Percentiles rank a stretch among this genome's conserved stretches.
Evolutionary conservation across 352 stramenopile genomes (phyloP).

Genomic region (Globisporangium solare): DNA sequence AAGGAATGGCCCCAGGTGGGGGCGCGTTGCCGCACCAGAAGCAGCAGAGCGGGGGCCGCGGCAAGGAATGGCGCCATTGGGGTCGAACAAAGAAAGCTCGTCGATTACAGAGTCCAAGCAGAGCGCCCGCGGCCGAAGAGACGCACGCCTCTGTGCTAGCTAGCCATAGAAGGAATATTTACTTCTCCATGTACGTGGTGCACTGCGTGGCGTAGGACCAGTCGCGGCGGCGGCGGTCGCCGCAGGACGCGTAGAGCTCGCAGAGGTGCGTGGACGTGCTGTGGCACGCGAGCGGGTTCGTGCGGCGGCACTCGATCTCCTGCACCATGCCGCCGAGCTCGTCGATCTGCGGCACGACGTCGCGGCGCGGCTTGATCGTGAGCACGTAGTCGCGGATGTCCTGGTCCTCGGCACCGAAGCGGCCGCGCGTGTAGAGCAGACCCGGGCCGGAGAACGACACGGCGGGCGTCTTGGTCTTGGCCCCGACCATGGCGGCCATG

Average conservation of each 20-base stretch:
- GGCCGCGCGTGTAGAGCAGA: constrained; percentile 72
- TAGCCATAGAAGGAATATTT: neutral
- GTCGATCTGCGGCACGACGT: constrained; percentile 82
- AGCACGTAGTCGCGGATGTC: constrained; percentile 84
- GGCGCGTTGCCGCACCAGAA: constrained; percentile 12
- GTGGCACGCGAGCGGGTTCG: constrained; percentile 78
- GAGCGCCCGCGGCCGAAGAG: neutral
- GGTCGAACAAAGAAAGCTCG: constrained; percentile 1
- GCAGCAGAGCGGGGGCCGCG: constrained; percentile 10
- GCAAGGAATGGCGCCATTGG: constrained; percentile 3
- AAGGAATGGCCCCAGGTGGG: too few relatives aligned
- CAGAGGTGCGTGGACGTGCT: constrained; percentile 82
- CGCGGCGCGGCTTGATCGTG: constrained; percentile 74
- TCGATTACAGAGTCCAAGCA: neutral
- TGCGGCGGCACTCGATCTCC: constrained; percentile 78
- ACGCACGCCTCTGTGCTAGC: neutral
- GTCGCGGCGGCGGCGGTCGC: constrained; percentile 72
- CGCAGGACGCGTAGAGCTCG: constrained; percentile 77
- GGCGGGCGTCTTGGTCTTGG: constrained; percentile 72
- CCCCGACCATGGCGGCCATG: constrained; percentile 83
- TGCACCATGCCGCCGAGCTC: constrained; percentile 83
- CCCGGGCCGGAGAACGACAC: constrained; percentile 82
- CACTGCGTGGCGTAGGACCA: constrained; percentile 76
- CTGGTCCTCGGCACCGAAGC: constrained; percentile 64
- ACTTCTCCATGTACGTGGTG: constrained; percentile 49